Base-by-base conservation (phyloP, 768 basidiomycete species). In the Russula abietina region DNA sequence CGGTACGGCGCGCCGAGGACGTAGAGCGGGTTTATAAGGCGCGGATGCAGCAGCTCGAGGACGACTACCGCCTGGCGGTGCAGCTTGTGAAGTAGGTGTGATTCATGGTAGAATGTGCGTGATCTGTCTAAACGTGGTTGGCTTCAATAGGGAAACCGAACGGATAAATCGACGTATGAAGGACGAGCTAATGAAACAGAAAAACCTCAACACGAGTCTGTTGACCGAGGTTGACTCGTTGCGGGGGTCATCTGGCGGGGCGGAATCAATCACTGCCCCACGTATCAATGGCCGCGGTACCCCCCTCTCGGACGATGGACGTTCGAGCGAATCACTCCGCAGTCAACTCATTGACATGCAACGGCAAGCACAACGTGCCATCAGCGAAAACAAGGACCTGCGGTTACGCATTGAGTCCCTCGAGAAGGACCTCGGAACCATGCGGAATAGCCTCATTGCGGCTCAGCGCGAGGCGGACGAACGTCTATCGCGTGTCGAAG, bases 81-180 rank as follows among this genome's bases (percentile, higher is more conserved):
- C 90, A 93, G 72, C 98, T 97, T 75, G 94, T 98, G 69, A 98
- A 98, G 91, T 92, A 73, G 77, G 87, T 75, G 59, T 65, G 66
- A 76, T 66, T 63, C 55, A 43, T 7, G 10, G 54, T 68, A 56
- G 60, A 57, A 48, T 41, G 51, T 58, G 64, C 58, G 59, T 60
- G 65, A 63, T 70, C 64, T 56, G 28, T 45, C 60, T 59, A 55
- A 54, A 57, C 60, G 46, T 61, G 66, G 38, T 56, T 30, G n/a
- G 52, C 45, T 26, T 46, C 65, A 62, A 26, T 71, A 93, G 91
- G 81, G 93, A 93, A 50, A 98, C 95, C 1, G 97, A 98, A 75
- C 97, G 95, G 77, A 93, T 98, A 86, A 89, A 98, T 80, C 86
- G 93, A 68, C 85, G 89, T 68, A 92, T 98, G 88, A 91, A 93